A percentile compares a stretch with the other conserved stretches of the same genome.
These are phyloP conservation scores for Colletotrichum caudatum DNA, from an alignment of 2,329 filamentous ascomycete genomes.

Conservation along the genomic window DNA sequence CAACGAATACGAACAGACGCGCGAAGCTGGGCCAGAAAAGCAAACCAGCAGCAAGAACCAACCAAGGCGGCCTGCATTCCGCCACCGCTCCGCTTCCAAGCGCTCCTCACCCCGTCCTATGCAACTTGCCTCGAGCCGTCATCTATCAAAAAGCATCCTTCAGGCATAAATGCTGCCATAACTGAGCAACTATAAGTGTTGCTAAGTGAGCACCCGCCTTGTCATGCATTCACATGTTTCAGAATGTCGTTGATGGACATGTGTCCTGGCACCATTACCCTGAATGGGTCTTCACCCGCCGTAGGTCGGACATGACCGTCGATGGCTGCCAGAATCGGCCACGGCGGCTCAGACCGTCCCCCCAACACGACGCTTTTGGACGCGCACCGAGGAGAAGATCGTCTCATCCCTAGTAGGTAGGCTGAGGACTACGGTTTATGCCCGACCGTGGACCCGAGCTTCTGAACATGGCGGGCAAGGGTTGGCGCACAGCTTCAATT, in stretches of 20 bases:
- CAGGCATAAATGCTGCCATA: conserved; percentile 21
- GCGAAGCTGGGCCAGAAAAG: conserved; percentile 1
- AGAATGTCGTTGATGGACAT: conserved; percentile 19
- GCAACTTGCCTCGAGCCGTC: conserved; percentile 28
- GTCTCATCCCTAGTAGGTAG: conserved; percentile 18
- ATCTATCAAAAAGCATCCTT: conserved; percentile 23
- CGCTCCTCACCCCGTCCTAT: conserved; percentile 19
- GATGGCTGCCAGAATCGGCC: conserved; percentile 17
- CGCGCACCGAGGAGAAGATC: conserved; percentile 24
- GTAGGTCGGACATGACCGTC: neutral
- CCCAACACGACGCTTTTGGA: conserved; percentile 3
- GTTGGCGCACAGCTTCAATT: conserved; percentile 38
- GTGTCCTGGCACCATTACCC: conserved; percentile 8
- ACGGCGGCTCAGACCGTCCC: neutral
- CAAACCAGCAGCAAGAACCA: conserved; percentile 8
- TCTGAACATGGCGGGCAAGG: conserved; percentile 35
- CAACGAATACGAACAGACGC: conserved; percentile 26
- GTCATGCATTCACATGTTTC: conserved; percentile 31
- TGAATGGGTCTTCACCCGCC: conserved; percentile 19
- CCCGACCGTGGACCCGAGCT: conserved; percentile 32
- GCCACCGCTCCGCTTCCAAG: conserved; percentile 14
- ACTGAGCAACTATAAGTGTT: neutral
- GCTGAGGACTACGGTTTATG: conserved; percentile 24
- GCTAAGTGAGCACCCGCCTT: conserved; percentile 19
- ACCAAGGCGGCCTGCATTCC: conserved; percentile 29